phyloP scores from a whole-genome alignment of 1,284 basidiomycete species.

The Cutaneotrichosporon sp. region DNA sequence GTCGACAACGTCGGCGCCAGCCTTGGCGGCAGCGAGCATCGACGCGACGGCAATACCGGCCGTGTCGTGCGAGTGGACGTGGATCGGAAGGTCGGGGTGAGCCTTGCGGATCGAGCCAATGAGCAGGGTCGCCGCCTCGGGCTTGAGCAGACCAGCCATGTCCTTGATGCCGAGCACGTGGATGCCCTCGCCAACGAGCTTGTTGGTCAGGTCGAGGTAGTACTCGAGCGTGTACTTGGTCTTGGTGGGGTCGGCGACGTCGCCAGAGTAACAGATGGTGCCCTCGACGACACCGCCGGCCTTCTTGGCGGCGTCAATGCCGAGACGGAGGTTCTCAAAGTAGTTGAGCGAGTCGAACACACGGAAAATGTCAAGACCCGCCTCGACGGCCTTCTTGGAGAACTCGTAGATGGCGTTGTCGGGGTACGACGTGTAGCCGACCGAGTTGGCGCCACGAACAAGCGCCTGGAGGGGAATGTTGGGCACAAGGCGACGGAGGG shows the following conservation, averaged over 20 bases:
- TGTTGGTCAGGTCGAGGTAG: constrained; percentile 92
- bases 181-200: constrained; percentile 91
- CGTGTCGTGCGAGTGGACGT: constrained; percentile 99
- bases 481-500: constrained; percentile 89
- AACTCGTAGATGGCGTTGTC: constrained; percentile 99
- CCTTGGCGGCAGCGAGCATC: constrained; percentile 92
- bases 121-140: constrained; percentile 86
- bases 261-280: constrained; percentile 98
- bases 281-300: constrained; percentile 97
- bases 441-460: constrained; percentile 97
- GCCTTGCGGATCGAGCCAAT: constrained; percentile 91
- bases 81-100: constrained; percentile 96
- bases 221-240: constrained; percentile 98
- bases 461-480: constrained; percentile 99
- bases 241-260: constrained; percentile 90
- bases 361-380: constrained; percentile 98
- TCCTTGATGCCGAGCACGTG: constrained; percentile 99
- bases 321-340: constrained; percentile 91
- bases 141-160: constrained; percentile 98
- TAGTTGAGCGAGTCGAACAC: constrained; percentile 99
- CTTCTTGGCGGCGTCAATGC: constrained; percentile 99
- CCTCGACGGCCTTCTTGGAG: constrained; percentile 95
- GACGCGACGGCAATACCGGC: constrained; percentile 95
- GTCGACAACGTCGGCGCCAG: constrained; percentile 96
- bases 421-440: constrained; percentile 98